Conservation (phyloP, 2,329 filamentous ascomycete species). For the Myriangium duriaei region DNA sequence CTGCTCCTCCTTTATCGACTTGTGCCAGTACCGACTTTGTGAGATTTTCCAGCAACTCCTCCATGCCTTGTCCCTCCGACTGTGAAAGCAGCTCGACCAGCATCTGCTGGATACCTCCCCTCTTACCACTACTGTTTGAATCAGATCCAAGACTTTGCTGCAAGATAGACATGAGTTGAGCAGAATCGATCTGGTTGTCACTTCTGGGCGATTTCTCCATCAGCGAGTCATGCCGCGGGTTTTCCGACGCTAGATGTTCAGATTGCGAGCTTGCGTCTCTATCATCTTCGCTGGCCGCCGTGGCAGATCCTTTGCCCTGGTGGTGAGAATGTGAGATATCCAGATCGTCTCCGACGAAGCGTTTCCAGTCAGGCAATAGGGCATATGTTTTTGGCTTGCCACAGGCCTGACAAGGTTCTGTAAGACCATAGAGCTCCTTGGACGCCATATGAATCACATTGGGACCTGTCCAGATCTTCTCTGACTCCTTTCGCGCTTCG, state of each 20-base stretch:
- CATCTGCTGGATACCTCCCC: conserved; percentile 30
- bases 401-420: conserved; percentile 2
- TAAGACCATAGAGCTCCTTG: not conserved
- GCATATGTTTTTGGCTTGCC: conserved; percentile 23
- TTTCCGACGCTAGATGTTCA: too few species aligned
- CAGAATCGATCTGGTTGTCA: too few species aligned
- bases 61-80: conserved; percentile 24
- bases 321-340: too few species aligned
- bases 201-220: too few species aligned
- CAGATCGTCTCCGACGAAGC: too few species aligned
- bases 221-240: too few species aligned
- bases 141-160: conserved; percentile 27
- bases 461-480: conserved; percentile 17
- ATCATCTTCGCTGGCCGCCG: too few species aligned
- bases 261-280: too few species aligned
- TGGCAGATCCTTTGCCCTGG: too few species aligned
- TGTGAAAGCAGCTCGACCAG: conserved; percentile 31
- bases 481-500: not conserved
- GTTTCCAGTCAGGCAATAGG: conserved; percentile 34
- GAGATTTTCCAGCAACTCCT: conserved; percentile 31
- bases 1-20: conserved; percentile 17
- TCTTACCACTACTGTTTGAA: too few species aligned
- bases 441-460: conserved; percentile 1
- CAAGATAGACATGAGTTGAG: conserved; percentile 24
- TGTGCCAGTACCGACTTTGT: conserved; percentile 30